These are phyloP conservation scores for Kluyveromyces sp. DNA, from an alignment of 1,139 yeast genomes.

Conservation along the genomic window DNA sequence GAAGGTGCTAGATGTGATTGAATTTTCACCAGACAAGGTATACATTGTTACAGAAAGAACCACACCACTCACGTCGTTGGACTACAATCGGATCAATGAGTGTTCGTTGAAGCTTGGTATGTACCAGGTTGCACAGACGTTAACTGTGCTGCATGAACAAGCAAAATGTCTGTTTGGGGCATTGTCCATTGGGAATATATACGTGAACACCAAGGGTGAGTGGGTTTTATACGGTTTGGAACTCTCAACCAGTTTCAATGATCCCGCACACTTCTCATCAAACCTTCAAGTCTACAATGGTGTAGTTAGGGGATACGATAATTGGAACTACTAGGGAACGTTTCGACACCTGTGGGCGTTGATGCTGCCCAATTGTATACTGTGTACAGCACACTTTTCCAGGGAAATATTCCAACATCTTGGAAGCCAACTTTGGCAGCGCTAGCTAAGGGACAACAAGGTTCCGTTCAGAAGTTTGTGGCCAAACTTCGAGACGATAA, in stretches of 20 bases:
- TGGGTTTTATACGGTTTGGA: slow-evolving; percentile 88
- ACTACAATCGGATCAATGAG: slow-evolving; percentile 19
- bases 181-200: slow-evolving; percentile 50
- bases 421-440: slow-evolving; percentile 14
- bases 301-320: slow-evolving; percentile 1
- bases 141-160: slow-evolving; percentile 55
- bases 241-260: slow-evolving; percentile 47
- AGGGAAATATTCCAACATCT: slow-evolving; percentile 29
- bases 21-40: slow-evolving; percentile 48
- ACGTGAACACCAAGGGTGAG: slow-evolving; percentile 62
- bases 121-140: slow-evolving; percentile 45
- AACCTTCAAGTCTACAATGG: slow-evolving; percentile 1
- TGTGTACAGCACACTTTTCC: slow-evolving; percentile 44
- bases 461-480: slow-evolving; percentile 12
- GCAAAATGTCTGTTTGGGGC: slow-evolving; percentile 64
- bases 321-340: slow-evolving; percentile 26
- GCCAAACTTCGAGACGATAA: slow-evolving; percentile 14
- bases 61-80: slow-evolving; percentile 41
- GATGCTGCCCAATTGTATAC: slow-evolving; percentile 63
- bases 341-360: slow-evolving; percentile 43
- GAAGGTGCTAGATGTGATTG: slow-evolving; percentile 60
- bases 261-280: slow-evolving; percentile 28
- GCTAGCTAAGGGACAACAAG: slow-evolving; percentile 15
- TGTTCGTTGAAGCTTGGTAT: slow-evolving; percentile 53
- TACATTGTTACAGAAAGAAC: slow-evolving; percentile 75